Evolutionary conservation across 2,329 filamentous ascomycete genomes (phyloP).

Genomic region (Pyricularia grisea): DNA sequence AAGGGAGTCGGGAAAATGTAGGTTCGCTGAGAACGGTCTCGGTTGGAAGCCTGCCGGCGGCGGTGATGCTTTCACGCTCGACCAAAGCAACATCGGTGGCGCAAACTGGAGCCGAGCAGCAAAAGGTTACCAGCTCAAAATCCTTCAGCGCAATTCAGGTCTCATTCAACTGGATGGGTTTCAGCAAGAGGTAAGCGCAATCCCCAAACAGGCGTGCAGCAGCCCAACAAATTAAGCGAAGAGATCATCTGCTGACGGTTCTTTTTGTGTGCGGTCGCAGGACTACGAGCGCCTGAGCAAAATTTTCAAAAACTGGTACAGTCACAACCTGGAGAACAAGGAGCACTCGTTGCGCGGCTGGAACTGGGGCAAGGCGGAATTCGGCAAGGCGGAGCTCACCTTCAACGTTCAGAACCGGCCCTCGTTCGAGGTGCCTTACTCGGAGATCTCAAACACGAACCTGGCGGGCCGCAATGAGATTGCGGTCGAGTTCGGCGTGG

Average conservation of each 20-base stretch:
- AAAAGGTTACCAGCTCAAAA: conserved; percentile 88
- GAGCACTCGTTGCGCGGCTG: conserved; percentile 93
- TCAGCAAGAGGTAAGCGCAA: conserved; percentile 56
- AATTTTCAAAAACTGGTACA: conserved; percentile 98
- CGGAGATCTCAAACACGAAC: conserved; percentile 96
- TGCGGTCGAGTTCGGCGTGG: conserved; percentile 81
- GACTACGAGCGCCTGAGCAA: conserved; percentile 87
- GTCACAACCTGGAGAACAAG: conserved; percentile 80
- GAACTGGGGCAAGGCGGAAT: conserved; percentile 99
- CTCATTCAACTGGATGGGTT: conserved; percentile 95
- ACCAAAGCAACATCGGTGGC: conserved; percentile 71
- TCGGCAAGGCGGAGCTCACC: conserved; percentile 85
- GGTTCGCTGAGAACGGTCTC: conserved; percentile 87
- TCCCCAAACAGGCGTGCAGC: background rate
- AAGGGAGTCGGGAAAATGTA: conserved; percentile 83
- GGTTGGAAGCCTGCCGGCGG: conserved; percentile 88
- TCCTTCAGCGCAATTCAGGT: conserved; percentile 73
- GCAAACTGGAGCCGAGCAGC: conserved; percentile 94
- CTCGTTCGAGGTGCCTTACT: conserved; percentile 93
- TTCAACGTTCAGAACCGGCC: conserved; percentile 97
- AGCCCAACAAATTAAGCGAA: conserved; percentile 14
- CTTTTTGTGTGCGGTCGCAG: conserved; percentile 23
- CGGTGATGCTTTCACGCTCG: conserved; percentile 88
- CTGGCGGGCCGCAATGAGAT: conserved; percentile 96
- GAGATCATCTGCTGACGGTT: conserved; percentile 8